Base-by-base conservation (phyloP, 176 grass and related monocot species). In the Musa acuminata region DNA sequence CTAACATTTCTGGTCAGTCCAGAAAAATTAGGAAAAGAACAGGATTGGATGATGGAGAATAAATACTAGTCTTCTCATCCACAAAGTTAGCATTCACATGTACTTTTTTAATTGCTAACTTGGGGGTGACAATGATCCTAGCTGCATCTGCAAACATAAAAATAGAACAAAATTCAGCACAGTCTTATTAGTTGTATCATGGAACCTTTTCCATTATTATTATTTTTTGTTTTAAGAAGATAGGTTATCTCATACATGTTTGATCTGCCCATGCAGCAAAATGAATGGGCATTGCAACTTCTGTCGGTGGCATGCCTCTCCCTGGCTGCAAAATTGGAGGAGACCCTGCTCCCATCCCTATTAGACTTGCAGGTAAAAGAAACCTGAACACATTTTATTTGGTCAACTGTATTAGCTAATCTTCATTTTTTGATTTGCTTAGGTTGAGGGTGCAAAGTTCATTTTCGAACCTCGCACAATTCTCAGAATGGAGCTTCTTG, bases 271-370 rank as follows among this genome's bases (percentile, higher is more conserved):
- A 83, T 29, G 83, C 79, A 95, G 87, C 76, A 82, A 81, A 87
- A 91, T 83, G 86, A 87, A 85, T 99, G 96, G 96, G 88, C 86
- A 67, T 89, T 99, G 96, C 84, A 99, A 74, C 79, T 99, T 79
- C 84, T 99, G 73, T 89, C 91, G 72, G 96, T 89, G 82, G 85
- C 91, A 67, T 91, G 96, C 82, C 86, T 99, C 81, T 99, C 96
- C 59, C 79, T 99, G 51, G 91, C 96, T 78, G 82, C 90, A 78
- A 99, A 99, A 74, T 91, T 99, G 91, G 96, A 99, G 81, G 96
- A 99, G 70, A 92, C 84, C 25, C 22, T 95, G 13, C 78, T 99
- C 63, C 96, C 96, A 57, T 88, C 84, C 54, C 88, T 99, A 43
- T 80, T 91, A 50, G 96, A 95, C 76, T 73, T 99, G 72, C 96